These are phyloP conservation scores for Tetradesmus obliquus DNA, from an alignment of 139 green algal genomes.

Conservation along the genomic window DNA sequence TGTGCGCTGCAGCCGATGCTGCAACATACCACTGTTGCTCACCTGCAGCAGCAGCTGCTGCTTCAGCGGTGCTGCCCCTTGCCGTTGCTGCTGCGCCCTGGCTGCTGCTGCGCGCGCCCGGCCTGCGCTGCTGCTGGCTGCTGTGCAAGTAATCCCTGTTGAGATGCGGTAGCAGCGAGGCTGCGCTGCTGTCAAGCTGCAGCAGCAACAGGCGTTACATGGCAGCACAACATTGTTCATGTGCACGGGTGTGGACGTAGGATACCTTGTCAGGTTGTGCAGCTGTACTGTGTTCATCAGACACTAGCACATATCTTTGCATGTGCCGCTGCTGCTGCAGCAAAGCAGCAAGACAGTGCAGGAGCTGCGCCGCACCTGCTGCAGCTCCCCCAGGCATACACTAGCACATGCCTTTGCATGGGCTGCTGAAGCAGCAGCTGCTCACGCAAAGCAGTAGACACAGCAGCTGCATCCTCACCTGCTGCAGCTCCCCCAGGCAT, in stretches of 20 bases:
- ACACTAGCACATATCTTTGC: background rate
- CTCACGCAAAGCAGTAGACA: background rate
- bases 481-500: constrained; percentile 24
- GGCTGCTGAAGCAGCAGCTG: too few species aligned
- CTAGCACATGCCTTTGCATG: too few species aligned
- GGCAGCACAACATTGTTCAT: background rate
- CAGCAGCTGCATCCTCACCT: constrained; percentile 12
- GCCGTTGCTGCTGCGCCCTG: background rate
- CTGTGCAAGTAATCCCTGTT: constrained; percentile 29
- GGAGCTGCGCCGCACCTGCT: background rate
- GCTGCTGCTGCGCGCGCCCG: background rate
- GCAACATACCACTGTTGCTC: background rate
- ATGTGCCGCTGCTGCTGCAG: too few species aligned
- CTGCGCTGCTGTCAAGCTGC: constrained; percentile 21
- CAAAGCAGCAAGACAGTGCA: background rate
- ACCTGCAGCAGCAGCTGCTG: constrained; percentile 18
- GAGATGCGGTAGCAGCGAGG: constrained; percentile 17
- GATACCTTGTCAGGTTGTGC: too few species aligned
- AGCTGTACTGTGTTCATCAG: background rate
- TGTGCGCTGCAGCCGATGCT: background rate
- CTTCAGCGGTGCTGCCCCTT: background rate
- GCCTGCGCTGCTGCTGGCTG: background rate
- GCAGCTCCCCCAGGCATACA: constrained; percentile 8
- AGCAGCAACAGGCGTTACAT: background rate
- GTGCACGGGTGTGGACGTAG: too few species aligned